Evolutionary conservation across 495 filamentous ascomycete genomes (phyloP), one percentile per base, ranked within the genome.

Genomic region (Penicillium arizonense): DNA sequence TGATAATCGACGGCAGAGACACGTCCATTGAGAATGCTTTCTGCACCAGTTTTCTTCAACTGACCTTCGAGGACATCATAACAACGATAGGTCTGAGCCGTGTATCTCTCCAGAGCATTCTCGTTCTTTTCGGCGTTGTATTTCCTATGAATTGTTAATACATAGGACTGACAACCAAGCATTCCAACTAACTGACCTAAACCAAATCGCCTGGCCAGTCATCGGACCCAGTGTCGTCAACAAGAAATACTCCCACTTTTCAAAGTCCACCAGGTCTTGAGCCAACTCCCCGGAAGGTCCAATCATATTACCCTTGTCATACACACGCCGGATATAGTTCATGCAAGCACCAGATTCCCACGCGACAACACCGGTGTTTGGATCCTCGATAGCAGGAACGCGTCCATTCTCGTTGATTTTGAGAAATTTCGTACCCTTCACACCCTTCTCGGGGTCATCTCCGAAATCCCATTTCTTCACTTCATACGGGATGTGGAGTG

Each of bases 361-460:
- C 9, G 63, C 52, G 1, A 66, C 55, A 18, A 78, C 62, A 10
- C 70, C 68, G 1, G 73, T 78, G 52, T 77, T 78, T 13, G 75
- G 65, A 33, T 71, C 60, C 33, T 70, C 64, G 8, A 96, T 60
- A 0, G 90, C 89, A 2, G 91, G 91, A 43, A 95, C 91, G 21
- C 91, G 86, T 44, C 91, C 90, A 61, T 95, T 96, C 36, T 91
- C 90, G 66, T 94, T 96, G 68, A 96, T 90, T 13, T 79, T 78
- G 16, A 92, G 74, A 68, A 87, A 96, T 76, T 81, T 84, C 65
- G 65, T 33, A 78, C 78, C 69, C 83, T 96, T 70, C 87, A 90
- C 67, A 0, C 71, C 62, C 1, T 53, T 68, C 10, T 61, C 57
- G 1, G 67, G 68, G 53, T 69, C 8, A 61, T 77, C 87, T 52